Conservation (phyloP, 1,284 basidiomycete species). For the Cutaneotrichosporon sp. region DNA sequence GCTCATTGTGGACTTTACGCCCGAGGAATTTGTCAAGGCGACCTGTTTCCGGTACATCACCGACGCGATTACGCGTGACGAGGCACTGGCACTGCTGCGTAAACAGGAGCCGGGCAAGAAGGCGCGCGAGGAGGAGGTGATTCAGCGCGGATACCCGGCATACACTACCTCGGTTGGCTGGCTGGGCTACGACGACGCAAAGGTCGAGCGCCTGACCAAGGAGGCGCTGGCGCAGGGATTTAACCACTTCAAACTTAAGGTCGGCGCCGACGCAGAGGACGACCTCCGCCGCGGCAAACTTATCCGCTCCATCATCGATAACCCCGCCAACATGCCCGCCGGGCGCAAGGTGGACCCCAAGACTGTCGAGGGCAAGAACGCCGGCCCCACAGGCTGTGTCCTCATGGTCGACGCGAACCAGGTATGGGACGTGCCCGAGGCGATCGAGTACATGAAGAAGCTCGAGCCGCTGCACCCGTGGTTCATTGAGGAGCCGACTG, state of each 20-base stretch:
- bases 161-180: constrained; percentile 93
- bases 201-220: constrained; percentile 76
- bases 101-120: constrained; percentile 69
- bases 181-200: constrained; percentile 88
- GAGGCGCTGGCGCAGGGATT: constrained; percentile 80
- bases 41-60: constrained; percentile 88
- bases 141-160: constrained; percentile 70
- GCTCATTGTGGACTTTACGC: constrained; percentile 54
- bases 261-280: constrained; percentile 73
- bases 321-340: constrained; percentile 55
- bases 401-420: constrained; percentile 96
- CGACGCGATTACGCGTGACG: constrained; percentile 84
- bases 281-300: constrained; percentile 81
- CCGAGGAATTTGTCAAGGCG: constrained; percentile 76
- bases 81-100: constrained; percentile 77
- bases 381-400: constrained; percentile 85
- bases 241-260: constrained; percentile 97
- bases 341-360: constrained; percentile 58
- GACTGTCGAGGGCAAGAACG: constrained; percentile 76
- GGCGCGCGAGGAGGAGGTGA: constrained; percentile 68
- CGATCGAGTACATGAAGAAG: constrained; percentile 82
- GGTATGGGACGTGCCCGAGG: constrained; percentile 91
- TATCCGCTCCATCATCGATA: constrained; percentile 89
- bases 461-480: constrained; percentile 83
- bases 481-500: constrained; percentile 96